These are phyloP conservation scores for Gardenia jasminoides DNA, from an alignment of 257 asterid genomes.

Conservation along the genomic window DNA sequence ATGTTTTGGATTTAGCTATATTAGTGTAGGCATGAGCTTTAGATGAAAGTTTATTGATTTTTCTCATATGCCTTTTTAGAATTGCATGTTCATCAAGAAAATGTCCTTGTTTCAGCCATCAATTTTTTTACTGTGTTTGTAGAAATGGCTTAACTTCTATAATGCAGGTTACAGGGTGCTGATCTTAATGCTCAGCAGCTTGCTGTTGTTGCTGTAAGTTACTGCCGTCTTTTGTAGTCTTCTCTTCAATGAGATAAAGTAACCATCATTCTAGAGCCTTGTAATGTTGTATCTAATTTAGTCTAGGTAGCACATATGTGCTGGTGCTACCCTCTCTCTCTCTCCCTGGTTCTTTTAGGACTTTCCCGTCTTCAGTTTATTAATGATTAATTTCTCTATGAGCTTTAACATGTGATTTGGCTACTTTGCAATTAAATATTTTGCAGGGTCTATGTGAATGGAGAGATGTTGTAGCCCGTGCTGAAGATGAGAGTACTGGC, in stretches of 20 bases:
- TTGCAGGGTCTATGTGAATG: conserved; percentile 85
- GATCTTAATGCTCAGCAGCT: conserved; percentile 86
- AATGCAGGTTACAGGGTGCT: conserved; percentile 72
- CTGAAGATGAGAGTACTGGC: conserved; percentile 99
- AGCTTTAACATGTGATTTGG: background rate
- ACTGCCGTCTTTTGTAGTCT: background rate
- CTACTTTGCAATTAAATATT: background rate
- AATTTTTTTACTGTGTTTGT: conserved; percentile 18
- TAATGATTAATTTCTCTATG: background rate
- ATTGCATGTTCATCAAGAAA: background rate
- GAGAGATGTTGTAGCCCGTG: conserved; percentile 95
- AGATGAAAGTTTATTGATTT: background rate
- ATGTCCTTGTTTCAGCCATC: conserved; percentile 6
- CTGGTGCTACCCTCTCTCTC: background rate
- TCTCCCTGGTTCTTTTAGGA: background rate
- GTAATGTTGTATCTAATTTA: background rate
- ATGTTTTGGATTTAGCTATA: conserved; percentile 15
- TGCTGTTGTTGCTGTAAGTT: conserved; percentile 88
- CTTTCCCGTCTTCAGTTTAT: background rate
- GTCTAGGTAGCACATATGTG: background rate
- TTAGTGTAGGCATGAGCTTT: background rate
- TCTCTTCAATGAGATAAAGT: background rate
- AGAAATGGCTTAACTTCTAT: conserved; percentile 13
- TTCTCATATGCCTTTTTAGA: background rate
- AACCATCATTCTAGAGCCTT: background rate